Base-by-base conservation (phyloP, 2,329 filamentous ascomycete species). In the Colletotrichum aenigma region DNA sequence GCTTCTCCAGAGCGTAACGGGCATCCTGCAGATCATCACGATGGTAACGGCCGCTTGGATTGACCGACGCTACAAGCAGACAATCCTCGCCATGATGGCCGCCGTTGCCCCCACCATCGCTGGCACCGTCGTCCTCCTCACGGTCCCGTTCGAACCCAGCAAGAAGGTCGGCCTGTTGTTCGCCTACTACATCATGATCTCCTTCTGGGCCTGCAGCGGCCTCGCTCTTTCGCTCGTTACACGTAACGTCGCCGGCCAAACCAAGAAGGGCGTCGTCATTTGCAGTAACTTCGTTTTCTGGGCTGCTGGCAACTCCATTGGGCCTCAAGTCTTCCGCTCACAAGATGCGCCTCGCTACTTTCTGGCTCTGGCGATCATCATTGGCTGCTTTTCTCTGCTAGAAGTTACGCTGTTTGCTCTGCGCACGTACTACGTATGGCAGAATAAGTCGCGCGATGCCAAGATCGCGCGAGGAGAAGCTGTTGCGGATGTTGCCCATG, bases 1-100 rank as follows among this genome's bases (percentile, higher is more conserved):
- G 83, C 86, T 96, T 3, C 85, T 96, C 26, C 90, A 93, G 38
- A 95, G 95, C 92, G 93, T 95, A 0, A 86, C 95, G 0, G 94
- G 94, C 9, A 90, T 90, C 36, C 94, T 94, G 78, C 95, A 95
- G 79, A 94, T 96, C 76, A 86, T 93, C 67, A 90, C 95, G 4
- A 86, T 96, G 5, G 84, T 95, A 30, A 86, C 86, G 0, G 94
- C 93, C 0, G 89, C 91, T 0, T 95, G 89, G 89, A 81, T 95
- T 6, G 92, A 93, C 16, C 93, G 92, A 84, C 93, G 90, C 82
- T 93, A 89, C 2, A 85, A 87, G 26, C 93, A 95, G 83, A 96
- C 94, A 78, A 82, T 93, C 13, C 78, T 94, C 15, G 87, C 91
- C 65, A 95, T 95, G 92, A 83, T 90, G 10, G 84, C 89, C 4